Evolutionary conservation across 1,284 basidiomycete genomes (phyloP).

Genomic region (Wolfiporia cocos): DNA sequence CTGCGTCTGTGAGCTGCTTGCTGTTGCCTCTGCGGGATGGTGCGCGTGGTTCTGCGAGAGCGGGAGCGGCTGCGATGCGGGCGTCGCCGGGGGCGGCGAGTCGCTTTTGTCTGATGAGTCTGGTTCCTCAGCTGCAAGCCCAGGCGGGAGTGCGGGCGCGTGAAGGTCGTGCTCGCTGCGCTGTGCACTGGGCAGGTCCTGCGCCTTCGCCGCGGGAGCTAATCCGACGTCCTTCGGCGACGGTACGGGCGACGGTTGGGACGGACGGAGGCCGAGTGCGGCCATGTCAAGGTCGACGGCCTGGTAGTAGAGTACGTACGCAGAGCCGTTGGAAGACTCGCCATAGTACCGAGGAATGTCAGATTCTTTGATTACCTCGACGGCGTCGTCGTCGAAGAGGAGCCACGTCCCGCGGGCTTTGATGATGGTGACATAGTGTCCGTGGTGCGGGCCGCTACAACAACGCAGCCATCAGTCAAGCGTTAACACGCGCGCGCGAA

Average conservation of each 20-base stretch:
- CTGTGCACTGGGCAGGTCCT: conserved; percentile 6
- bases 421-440: conserved; percentile 95
- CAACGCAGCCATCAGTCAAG: too few relatives aligned
- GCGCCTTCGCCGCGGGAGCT: conserved; percentile 16
- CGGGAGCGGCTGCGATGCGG: conserved; percentile 11
- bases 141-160: conserved; percentile 41
- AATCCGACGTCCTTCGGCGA: conserved; percentile 16
- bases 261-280: conserved; percentile 56
- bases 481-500: too few relatives aligned
- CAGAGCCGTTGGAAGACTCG: conserved; percentile 83
- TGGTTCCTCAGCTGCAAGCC: conserved; percentile 33
- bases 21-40: conserved; percentile 4
- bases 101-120: conserved; percentile 30
- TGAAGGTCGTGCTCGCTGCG: conserved; percentile 13
- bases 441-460: conserved; percentile 87
- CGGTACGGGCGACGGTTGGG: conserved; percentile 19
- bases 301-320: conserved; percentile 98
- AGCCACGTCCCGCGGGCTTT: conserved; percentile 85
- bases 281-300: conserved; percentile 77
- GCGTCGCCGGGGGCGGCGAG: conserved; percentile 21
- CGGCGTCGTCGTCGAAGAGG: conserved; percentile 93
- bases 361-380: conserved; percentile 80
- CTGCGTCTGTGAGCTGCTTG: too few relatives aligned
- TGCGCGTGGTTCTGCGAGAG: conserved; percentile 7
- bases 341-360: conserved; percentile 96